phyloP scores from a whole-genome alignment of 148 eudicot genomes.

The Rhododendron henanense region DNA sequence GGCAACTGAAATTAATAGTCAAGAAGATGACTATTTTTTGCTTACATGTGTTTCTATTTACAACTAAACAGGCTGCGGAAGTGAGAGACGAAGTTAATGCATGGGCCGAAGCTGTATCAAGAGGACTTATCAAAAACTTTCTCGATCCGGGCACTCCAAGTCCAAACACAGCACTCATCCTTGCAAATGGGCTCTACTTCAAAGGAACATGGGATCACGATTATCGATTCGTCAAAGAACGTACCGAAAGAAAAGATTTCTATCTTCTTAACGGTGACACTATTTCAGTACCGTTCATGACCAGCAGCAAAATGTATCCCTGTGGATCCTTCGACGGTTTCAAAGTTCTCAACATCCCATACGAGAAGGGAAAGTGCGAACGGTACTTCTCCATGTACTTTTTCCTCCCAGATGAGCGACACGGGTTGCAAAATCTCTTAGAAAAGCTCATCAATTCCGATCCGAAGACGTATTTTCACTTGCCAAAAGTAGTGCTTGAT shows the following conservation, averaged over 20 bases:
- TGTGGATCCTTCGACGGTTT: neutral
- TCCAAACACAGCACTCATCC: neutral
- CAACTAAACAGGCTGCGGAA: neutral
- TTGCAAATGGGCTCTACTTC: slow-evolving; percentile 19
- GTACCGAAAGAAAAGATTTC: neutral
- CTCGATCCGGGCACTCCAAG: neutral
- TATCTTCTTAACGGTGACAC: slow-evolving; percentile 8
- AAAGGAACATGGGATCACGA: slow-evolving; percentile 10
- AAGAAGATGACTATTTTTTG: neutral
- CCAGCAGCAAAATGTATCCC: neutral
- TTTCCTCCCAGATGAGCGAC: neutral
- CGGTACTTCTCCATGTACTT: neutral
- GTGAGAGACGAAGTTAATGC: neutral
- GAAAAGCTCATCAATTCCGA: neutral
- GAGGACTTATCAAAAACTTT: slow-evolving; percentile 15
- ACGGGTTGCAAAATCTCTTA: neutral
- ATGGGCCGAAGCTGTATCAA: slow-evolving; percentile 12
- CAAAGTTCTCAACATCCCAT: neutral
- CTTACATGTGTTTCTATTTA: neutral
- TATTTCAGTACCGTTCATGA: slow-evolving; percentile 8
- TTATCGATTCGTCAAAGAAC: neutral
- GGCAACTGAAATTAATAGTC: neutral
- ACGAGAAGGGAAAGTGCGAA: neutral
- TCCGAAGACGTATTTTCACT: neutral
- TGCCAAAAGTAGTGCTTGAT: neutral